Percentiles rank a stretch among this genome's conserved stretches.
Evolutionary conservation across 2,329 filamentous ascomycete species (phyloP).

Genomic region (Ceratocystis huliohia): DNA sequence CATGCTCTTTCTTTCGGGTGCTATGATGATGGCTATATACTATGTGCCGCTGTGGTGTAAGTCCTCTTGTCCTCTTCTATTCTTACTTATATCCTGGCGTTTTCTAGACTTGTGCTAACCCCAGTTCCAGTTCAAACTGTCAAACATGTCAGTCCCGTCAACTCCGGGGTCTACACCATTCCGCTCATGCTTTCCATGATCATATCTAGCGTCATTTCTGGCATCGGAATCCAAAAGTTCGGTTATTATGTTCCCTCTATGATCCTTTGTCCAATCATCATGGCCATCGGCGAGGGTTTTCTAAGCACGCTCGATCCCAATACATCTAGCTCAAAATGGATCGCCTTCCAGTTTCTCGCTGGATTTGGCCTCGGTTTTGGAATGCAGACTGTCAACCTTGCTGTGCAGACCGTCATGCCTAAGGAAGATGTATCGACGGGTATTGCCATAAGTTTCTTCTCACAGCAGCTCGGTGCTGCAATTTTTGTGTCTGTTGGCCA

Average conservation of each 20-base stretch:
- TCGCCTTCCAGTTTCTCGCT: constrained; percentile 45
- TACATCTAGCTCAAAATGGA: constrained; percentile 40
- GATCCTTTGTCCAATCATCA: constrained; percentile 38
- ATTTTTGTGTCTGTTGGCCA: constrained; percentile 46
- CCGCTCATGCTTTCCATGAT: constrained; percentile 45
- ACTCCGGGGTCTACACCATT: constrained; percentile 45
- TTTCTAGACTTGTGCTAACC: constrained; percentile 1
- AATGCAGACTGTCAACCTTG: constrained; percentile 46
- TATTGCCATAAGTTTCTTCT: constrained; percentile 44
- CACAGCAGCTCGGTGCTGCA: constrained; percentile 46
- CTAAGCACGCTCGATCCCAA: constrained; percentile 41
- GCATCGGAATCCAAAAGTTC: constrained; percentile 37
- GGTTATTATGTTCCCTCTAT: constrained; percentile 50
- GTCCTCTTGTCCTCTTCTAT: constrained; percentile 23
- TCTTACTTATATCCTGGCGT: constrained; percentile 20
- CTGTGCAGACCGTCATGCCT: constrained; percentile 42
- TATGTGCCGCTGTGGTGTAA: constrained; percentile 45
- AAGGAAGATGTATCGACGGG: constrained; percentile 42
- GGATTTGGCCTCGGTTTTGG: constrained; percentile 47
- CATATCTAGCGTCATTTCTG: constrained; percentile 38
- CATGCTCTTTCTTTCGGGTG: constrained; percentile 36
- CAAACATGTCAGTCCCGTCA: constrained; percentile 38
- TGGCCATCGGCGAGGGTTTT: constrained; percentile 42
- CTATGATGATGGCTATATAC: constrained; percentile 44
- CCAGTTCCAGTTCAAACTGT: constrained; percentile 39